A percentile compares a stretch with the other conserved stretches of the same genome.
phyloP scores from a whole-genome alignment of 2,329 filamentous ascomycete species.

The Paraphaeosphaeria minitans region DNA sequence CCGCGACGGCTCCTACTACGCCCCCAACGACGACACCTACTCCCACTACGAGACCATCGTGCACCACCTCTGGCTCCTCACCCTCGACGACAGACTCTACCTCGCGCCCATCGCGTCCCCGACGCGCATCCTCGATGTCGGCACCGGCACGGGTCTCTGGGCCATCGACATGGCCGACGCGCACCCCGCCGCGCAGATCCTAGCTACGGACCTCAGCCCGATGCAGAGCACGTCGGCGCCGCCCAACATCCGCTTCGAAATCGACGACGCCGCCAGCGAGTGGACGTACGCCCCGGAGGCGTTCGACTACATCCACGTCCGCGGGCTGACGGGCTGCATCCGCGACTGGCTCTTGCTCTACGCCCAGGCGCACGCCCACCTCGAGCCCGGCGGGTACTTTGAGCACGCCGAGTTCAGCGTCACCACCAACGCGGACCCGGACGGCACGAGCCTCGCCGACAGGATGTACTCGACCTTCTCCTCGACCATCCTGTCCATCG shows the following conservation, averaged over 20 bases:
- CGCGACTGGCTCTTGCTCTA: slow-evolving; percentile 50
- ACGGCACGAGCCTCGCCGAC: slow-evolving; percentile 18
- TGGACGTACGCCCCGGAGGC: slow-evolving; percentile 48
- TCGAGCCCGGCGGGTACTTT: slow-evolving; percentile 50
- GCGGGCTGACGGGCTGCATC: slow-evolving; percentile 50
- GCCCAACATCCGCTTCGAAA: slow-evolving; percentile 52
- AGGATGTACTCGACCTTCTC: slow-evolving; percentile 28
- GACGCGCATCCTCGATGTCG: slow-evolving; percentile 41
- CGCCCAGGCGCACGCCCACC: slow-evolving; percentile 41
- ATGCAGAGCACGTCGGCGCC: slow-evolving; percentile 42
- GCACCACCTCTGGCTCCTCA: slow-evolving; percentile 44
- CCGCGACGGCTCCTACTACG: slow-evolving; percentile 43
- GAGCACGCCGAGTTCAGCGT: slow-evolving; percentile 50
- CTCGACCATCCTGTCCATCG: slow-evolving; percentile 21
- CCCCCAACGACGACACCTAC: slow-evolving; percentile 40
- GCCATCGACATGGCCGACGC: slow-evolving; percentile 46
- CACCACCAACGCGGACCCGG: slow-evolving; percentile 26
- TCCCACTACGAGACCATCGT: slow-evolving; percentile 36
- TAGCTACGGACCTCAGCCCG: slow-evolving; percentile 44
- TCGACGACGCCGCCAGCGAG: slow-evolving; percentile 50
- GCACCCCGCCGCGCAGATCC: slow-evolving; percentile 43
- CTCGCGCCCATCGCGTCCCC: slow-evolving; percentile 38
- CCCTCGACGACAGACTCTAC: slow-evolving; percentile 43
- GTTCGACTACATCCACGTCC: slow-evolving; percentile 49
- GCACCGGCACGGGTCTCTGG: slow-evolving; percentile 44